Conservation (phyloP, 495 filamentous ascomycete species). For the Penicillium macrosclerotiorum region DNA sequence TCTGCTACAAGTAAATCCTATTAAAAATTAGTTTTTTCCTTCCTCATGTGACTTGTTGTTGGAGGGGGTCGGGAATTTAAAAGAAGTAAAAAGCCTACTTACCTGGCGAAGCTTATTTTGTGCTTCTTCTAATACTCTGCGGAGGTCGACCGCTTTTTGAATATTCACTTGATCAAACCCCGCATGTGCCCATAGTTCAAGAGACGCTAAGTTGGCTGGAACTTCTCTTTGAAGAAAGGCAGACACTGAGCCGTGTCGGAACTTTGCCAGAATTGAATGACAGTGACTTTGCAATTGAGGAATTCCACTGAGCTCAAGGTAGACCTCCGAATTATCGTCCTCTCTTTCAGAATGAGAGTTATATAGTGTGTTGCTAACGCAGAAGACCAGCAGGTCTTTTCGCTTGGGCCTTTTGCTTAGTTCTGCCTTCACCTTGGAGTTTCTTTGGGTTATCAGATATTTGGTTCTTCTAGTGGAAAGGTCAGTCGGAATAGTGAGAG, state of each 20-base stretch:
- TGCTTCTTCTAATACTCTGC: no score
- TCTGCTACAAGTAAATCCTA: background rate
- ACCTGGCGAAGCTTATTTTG: no score
- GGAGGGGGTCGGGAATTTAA: no score
- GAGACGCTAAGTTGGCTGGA: slow-evolving; percentile 22
- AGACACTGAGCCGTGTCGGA: slow-evolving; percentile 15
- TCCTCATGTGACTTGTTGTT: slow-evolving; percentile 11
- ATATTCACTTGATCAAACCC: no score
- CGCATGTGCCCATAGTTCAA: slow-evolving; percentile 21
- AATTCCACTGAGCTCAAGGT: slow-evolving; percentile 29
- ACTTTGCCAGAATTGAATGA: slow-evolving; percentile 28
- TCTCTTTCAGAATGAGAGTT: slow-evolving; percentile 8
- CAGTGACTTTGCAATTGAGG: slow-evolving; percentile 28
- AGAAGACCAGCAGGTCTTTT: slow-evolving; percentile 22
- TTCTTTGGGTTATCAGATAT: slow-evolving; percentile 10
- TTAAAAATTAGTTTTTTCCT: slow-evolving; percentile 8
- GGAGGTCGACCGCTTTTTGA: no score
- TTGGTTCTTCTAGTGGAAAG: background rate
- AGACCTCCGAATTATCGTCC: slow-evolving; percentile 7
- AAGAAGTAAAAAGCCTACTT: no score
- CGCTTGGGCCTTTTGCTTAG: background rate
- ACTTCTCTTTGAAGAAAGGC: slow-evolving; percentile 21
- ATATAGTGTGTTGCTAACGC: slow-evolving; percentile 35
- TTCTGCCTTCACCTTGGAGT: slow-evolving; percentile 1
- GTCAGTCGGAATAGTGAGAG: background rate